Evolutionary conservation across 257 asterid genomes (phyloP), one percentile per base, ranked within the genome.

Genomic region (Lycium ferocissimum): DNA sequence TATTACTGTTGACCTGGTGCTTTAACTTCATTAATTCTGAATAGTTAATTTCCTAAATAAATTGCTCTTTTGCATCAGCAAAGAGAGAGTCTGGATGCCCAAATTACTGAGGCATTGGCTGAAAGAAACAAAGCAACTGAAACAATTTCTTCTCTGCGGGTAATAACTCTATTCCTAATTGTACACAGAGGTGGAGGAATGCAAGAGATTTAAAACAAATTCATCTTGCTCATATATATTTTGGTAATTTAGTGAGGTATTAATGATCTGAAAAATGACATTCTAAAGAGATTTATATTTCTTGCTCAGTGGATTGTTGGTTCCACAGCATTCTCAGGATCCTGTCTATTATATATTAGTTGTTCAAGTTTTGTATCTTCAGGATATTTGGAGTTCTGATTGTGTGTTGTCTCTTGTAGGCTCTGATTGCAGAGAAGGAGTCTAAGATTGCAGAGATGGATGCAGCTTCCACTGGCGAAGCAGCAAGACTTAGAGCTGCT

Each of bases 401-500:
- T 65, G 81, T 76, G 65, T 59, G 84, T 83, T 81, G 80, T 58
- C 85, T 69, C 84, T 85, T 84, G 54, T 87, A 96, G 99, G 90
- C 93, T 82, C 81, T 92, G 87, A 87, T 95, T 73, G 94, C 92
- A 43, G 97, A 94, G 88, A 95, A 92, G 81, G 99, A 96, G 88
- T 92, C 97, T 85, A 91, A 93, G 89, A 93, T 96, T 88, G 98
- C 98, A 37, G 98, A 96, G 89, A 92, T 95, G 94, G 98, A 96
- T 87, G 99, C 97, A 84, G 99, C 99, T 88, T 94, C 99, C 80
- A 96, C 95, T 88, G 99, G 99, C 80, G 98, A 96, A 93, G 92
- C 92, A 83, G 99, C 98, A 81, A 90, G 99, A 71, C 92, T 94
- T 80, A 91, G 91, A 91, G 99, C 98, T 88, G 93, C 96, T 45